Evolutionary conservation across 2,329 filamentous ascomycete genomes (phyloP), one percentile per base, ranked within the genome.

Genomic region (Penicillium sumatraense): DNA sequence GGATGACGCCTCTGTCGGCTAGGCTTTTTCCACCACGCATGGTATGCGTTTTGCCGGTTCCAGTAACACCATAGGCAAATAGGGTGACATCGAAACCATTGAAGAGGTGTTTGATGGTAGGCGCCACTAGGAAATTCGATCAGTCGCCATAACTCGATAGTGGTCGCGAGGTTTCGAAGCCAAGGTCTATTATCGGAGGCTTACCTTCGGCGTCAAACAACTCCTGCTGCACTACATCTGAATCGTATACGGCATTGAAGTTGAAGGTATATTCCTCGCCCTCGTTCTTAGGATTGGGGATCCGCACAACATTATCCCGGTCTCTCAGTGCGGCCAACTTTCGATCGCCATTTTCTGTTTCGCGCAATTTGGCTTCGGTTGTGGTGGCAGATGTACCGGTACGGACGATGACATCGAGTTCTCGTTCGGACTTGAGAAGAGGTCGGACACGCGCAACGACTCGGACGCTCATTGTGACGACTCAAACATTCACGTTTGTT

Each of bases 201-300:
- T 66, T 81, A 92, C 91, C 90, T 85, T 98, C 93, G 33, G 88
- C 85, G 61, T 93, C 90, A 72, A 96, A 99, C 54, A 99, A 78
- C 61, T 90, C 84, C 74, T 96, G 90, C 73, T 99, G 93, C 8
- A 90, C 86, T 14, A 90, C 88, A 31, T 83, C 75, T 66, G 88
- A 85, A 68, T 91, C 91, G 74, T 96, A 98, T 52, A 98, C 93
- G 64, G 89, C 86, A 80, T 95, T 96, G 82, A 98, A 98, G 49
- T 93, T 86, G 73, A 98, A 99, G 51, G 89, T 92, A 76, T 93
- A 98, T 69, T 93, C 89, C 75, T 98, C 93, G 20, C 84, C 81
- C 61, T 91, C 90, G 69, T 97, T 97, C 79, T 95, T 96, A 0
- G 93, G 93, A 70, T 92, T 97, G 3, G 93, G 93, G 67, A 98